Conservation (phyloP, 2,329 filamentous ascomycete species). For the Cytospora mali region DNA sequence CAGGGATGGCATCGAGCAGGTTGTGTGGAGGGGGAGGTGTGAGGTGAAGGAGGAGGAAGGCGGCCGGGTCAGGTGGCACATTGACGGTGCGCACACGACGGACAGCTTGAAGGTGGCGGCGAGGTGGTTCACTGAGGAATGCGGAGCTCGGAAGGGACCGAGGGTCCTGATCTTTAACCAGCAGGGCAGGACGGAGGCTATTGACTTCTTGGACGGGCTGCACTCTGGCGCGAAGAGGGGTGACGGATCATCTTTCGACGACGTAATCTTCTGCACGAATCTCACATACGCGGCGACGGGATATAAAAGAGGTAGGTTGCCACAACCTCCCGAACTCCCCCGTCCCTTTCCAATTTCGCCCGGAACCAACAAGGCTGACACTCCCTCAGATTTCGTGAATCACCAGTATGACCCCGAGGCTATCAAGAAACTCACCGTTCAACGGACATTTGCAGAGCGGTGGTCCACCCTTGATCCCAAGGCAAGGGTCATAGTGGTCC, state of each 20-base stretch:
- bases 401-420: slow-evolving; percentile 54
- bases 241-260: slow-evolving; percentile 57
- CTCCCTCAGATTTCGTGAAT: slow-evolving; percentile 58
- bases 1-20: slow-evolving; percentile 70
- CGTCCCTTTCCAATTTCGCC: neutral
- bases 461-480: slow-evolving; percentile 52
- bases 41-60: slow-evolving; percentile 59
- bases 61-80: slow-evolving; percentile 71
- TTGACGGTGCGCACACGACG: slow-evolving; percentile 91
- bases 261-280: slow-evolving; percentile 49
- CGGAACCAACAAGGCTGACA: slow-evolving; percentile 15
- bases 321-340: neutral
- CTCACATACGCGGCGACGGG: slow-evolving; percentile 51
- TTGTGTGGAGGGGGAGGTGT: slow-evolving; percentile 80
- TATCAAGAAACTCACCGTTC: slow-evolving; percentile 54
- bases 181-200: slow-evolving; percentile 58
- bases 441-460: slow-evolving; percentile 55
- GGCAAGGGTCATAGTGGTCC: slow-evolving; percentile 49
- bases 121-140: slow-evolving; percentile 73
- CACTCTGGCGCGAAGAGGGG: slow-evolving; percentile 40
- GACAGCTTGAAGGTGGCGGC: slow-evolving; percentile 85
- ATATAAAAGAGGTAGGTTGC: slow-evolving; percentile 48
- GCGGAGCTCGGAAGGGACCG: slow-evolving; percentile 34
- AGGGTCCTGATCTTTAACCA: slow-evolving; percentile 86
- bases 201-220: slow-evolving; percentile 56